Conservation (phyloP, 2,329 filamentous ascomycete genomes). For the Periconia sp. region DNA sequence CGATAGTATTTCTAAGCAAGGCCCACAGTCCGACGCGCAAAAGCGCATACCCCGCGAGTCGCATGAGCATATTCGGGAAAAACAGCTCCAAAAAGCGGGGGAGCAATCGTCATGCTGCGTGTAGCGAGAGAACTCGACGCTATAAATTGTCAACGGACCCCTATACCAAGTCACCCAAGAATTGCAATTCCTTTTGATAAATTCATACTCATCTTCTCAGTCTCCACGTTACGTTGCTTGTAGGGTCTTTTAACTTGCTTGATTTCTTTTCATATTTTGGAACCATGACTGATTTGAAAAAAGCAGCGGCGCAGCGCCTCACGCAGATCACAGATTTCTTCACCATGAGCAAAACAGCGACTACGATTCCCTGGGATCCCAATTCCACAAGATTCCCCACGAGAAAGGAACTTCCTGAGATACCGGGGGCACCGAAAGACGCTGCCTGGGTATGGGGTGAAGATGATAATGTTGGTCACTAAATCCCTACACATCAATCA, state of each 20-base stretch:
- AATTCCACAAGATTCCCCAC: slow-evolving; percentile 55
- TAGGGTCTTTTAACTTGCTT: neutral
- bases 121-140: neutral
- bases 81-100: neutral
- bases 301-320: slow-evolving; percentile 38
- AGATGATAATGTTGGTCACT: slow-evolving; percentile 50
- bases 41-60: neutral
- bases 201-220: no score
- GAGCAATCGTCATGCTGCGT: neutral
- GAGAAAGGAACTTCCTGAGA: slow-evolving; percentile 54
- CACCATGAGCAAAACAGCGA: slow-evolving; percentile 50
- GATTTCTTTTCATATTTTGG: neutral
- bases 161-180: neutral
- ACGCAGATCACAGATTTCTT: slow-evolving; percentile 50
- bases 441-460: slow-evolving; percentile 65
- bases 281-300: slow-evolving; percentile 40
- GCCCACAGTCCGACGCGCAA: no score
- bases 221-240: neutral
- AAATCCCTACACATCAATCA: neutral
- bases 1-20: no score
- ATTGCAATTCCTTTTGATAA: no score
- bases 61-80: neutral
- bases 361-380: slow-evolving; percentile 57
- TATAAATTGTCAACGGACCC: neutral
- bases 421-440: slow-evolving; percentile 55